Percentiles rank a stretch among this genome's conserved stretches.
phyloP scores from a whole-genome alignment of 2,329 filamentous ascomycete genomes.

The Claviceps purpurea region DNA sequence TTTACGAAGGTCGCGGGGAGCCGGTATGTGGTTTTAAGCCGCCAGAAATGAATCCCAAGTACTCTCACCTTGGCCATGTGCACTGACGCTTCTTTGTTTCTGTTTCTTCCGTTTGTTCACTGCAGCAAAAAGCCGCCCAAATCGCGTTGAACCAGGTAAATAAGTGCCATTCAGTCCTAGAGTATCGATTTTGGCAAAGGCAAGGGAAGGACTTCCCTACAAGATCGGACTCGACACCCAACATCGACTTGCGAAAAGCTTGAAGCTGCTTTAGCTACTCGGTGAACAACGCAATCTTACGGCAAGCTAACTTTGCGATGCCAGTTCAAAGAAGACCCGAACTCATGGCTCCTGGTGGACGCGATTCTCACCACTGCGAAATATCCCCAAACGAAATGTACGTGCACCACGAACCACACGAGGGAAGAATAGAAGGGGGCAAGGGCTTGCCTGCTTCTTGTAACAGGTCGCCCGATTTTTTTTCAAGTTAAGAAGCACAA shows the following conservation, averaged over 20 bases:
- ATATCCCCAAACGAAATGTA: constrained; percentile 95
- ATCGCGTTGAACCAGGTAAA: constrained; percentile 80
- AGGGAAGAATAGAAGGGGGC: not conserved
- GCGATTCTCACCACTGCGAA: constrained; percentile 89
- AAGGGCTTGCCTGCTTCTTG: not conserved
- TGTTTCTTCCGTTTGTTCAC: constrained; percentile 16
- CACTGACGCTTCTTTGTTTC: constrained; percentile 25
- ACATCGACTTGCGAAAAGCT: not conserved
- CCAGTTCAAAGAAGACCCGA: constrained; percentile 97
- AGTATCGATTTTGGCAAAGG: not conserved
- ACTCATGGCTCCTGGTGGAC: constrained; percentile 94
- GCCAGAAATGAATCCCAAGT: not conserved
- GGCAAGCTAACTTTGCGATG: constrained; percentile 9
- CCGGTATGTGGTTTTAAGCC: constrained; percentile 46
- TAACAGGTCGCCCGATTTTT: not conserved
- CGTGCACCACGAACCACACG: constrained; percentile 18
- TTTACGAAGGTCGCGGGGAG: constrained; percentile 94
- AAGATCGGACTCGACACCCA: not conserved
- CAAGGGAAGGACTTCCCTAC: not conserved
- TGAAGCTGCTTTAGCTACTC: not conserved
- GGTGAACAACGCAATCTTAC: not conserved
- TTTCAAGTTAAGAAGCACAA: not conserved
- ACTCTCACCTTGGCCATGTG: not conserved
- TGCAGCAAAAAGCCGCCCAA: constrained; percentile 90
- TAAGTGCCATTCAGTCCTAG: not conserved